phyloP scores from a whole-genome alignment of 352 stramenopile species.

The Globisporangium perplexum region DNA sequence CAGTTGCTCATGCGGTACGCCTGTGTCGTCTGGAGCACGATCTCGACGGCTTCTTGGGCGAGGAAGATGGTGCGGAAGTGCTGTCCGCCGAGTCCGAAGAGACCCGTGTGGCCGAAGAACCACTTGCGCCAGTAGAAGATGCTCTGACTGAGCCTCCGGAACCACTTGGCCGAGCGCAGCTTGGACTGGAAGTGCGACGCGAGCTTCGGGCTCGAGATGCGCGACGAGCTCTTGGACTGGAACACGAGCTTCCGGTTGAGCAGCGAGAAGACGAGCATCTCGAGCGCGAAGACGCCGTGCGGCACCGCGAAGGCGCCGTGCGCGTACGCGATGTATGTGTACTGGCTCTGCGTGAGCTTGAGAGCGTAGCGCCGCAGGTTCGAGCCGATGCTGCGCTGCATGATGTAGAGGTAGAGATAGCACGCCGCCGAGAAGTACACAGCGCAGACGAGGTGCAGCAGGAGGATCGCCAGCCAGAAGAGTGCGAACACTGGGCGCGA shows the following conservation, averaged over 20 bases:
- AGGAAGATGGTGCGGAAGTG: constrained; percentile 22
- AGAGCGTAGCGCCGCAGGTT: constrained; percentile 14
- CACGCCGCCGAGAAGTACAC: constrained; percentile 9
- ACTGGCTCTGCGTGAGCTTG: constrained; percentile 2
- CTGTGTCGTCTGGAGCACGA: constrained; percentile 6
- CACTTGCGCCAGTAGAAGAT: constrained; percentile 14
- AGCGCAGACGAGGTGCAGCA: constrained; percentile 6
- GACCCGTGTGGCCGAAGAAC: constrained; percentile 12
- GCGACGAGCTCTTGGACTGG: constrained; percentile 1
- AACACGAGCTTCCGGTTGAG: constrained; percentile 9
- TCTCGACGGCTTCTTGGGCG: constrained; percentile 19
- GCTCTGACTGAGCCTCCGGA: neutral
- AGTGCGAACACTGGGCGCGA: constrained; percentile 9
- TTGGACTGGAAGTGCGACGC: neutral
- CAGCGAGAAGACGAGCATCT: constrained; percentile 12
- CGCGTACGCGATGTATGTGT: constrained; percentile 10
- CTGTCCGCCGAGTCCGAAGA: constrained; percentile 18
- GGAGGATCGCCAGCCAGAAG: constrained; percentile 9
- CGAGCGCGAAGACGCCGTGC: constrained; percentile 10
- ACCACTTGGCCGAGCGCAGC: constrained; percentile 1
- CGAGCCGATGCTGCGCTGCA: constrained; percentile 10
- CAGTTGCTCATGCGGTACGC: too few relatives aligned
- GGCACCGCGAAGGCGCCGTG: constrained; percentile 7
- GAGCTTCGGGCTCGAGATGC: constrained; percentile 5
- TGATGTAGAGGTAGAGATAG: constrained; percentile 19